phyloP scores from a whole-genome alignment of 768 basidiomycete species.

The Auriscalpium microsporum region DNA sequence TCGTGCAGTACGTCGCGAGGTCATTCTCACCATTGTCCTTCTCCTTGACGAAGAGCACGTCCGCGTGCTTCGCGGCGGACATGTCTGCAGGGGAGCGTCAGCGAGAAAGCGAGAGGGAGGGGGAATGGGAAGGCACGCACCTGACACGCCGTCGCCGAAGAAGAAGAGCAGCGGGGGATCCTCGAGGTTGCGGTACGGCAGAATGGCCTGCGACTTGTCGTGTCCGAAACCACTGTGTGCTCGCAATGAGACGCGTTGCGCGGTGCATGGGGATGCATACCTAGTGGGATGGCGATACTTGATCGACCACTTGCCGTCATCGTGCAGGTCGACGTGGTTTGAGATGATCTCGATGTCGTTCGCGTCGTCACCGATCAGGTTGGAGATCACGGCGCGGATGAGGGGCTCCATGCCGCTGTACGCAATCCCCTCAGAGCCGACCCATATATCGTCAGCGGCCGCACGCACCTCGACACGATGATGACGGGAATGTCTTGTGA shows the following conservation, averaged over 20 bases:
- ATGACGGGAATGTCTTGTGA: constrained; percentile 75
- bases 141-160: constrained; percentile 96
- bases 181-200: constrained; percentile 72
- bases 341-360: constrained; percentile 83
- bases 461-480: constrained; percentile 77
- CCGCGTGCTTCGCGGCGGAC: constrained; percentile 87
- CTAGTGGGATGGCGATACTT: constrained; percentile 84
- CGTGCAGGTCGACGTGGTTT: constrained; percentile 70
- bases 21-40: constrained; percentile 78
- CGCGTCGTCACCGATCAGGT: constrained; percentile 67
- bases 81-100: constrained; percentile 46
- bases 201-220: constrained; percentile 92
- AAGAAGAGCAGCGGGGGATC: constrained; percentile 83
- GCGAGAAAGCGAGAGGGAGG: background rate
- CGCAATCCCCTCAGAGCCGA: background rate
- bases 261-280: constrained; percentile 28
- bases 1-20: constrained; percentile 71
- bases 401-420: constrained; percentile 86
- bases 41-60: constrained; percentile 89
- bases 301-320: constrained; percentile 71
- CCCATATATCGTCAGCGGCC: background rate
- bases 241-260: background rate
- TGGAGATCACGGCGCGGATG: constrained; percentile 85
- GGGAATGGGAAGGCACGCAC: constrained; percentile 32
- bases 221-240: constrained; percentile 73